These are phyloP conservation scores for Cephaloascus albidus DNA, from an alignment of 805 yeast genomes.

Conservation along the genomic window DNA sequence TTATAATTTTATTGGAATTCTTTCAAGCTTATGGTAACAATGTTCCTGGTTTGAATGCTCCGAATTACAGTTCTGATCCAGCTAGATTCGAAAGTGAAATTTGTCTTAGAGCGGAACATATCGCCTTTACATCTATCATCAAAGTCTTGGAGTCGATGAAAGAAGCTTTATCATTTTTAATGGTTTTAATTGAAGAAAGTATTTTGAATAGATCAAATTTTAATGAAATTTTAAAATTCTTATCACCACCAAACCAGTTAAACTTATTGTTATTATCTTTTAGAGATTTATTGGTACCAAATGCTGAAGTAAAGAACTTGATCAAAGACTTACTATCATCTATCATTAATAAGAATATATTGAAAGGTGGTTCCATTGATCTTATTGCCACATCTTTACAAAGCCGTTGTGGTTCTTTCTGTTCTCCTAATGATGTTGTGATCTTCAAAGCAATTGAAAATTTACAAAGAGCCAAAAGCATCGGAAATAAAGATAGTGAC, in stretches of 20 bases:
- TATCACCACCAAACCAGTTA: constrained; percentile 59
- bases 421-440: constrained; percentile 87
- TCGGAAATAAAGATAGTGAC: constrained; percentile 65
- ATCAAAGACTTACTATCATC: constrained; percentile 84
- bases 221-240: constrained; percentile 59
- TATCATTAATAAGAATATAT: constrained; percentile 78
- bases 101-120: constrained; percentile 81
- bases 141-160: constrained; percentile 70
- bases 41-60: constrained; percentile 55
- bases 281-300: constrained; percentile 70
- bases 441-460: constrained; percentile 92
- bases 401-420: constrained; percentile 89
- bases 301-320: constrained; percentile 47
- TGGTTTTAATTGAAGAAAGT: constrained; percentile 71
- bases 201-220: constrained; percentile 33
- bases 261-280: constrained; percentile 61
- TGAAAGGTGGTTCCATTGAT: constrained; percentile 90
- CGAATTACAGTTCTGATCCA: constrained; percentile 41
- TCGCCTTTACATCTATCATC: constrained; percentile 72
- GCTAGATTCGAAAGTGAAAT: constrained; percentile 45
- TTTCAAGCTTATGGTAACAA: constrained; percentile 55
- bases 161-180: constrained; percentile 84
- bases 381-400: constrained; percentile 80
- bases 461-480: constrained; percentile 75
- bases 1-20: constrained; percentile 60